Percentiles rank a stretch among this genome's conserved stretches.
These are phyloP conservation scores for Lenzites betulinus DNA, from an alignment of 768 basidiomycete genomes.

Conservation along the genomic window DNA sequence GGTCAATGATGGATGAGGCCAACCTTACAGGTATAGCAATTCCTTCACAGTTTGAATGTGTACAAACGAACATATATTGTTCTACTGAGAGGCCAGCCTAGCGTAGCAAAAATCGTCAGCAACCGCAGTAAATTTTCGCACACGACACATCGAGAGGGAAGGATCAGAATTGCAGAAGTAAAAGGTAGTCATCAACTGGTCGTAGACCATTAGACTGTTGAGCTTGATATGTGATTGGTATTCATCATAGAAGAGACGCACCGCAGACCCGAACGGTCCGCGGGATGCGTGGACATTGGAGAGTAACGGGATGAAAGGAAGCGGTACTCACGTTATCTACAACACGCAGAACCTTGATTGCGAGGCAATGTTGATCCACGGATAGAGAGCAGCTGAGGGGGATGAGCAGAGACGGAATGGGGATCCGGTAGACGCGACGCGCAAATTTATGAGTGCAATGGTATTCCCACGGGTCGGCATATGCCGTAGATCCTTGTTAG, in stretches of 20 bases:
- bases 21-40: too few species aligned
- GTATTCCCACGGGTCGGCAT: too few species aligned
- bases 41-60: too few species aligned
- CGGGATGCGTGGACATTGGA: neutral
- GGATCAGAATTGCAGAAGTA: slow-evolving; percentile 27
- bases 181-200: slow-evolving; percentile 23
- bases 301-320: neutral
- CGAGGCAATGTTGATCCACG: too few species aligned
- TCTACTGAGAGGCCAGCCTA: neutral
- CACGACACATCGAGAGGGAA: neutral
- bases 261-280: neutral
- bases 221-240: slow-evolving; percentile 28
- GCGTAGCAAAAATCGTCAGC: neutral
- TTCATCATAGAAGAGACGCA: slow-evolving; percentile 12
- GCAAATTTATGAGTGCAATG: too few species aligned
- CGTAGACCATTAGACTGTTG: slow-evolving; percentile 27
- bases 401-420: too few species aligned
- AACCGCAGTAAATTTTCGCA: neutral
- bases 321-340: neutral
- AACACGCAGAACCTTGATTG: too few species aligned
- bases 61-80: too few species aligned
- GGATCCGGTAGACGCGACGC: too few species aligned
- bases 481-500: too few species aligned
- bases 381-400: too few species aligned
- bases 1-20: too few species aligned